A percentile compares a stretch with the other conserved stretches of the same genome.
These are phyloP conservation scores for Cystobasidium onofrii DNA, from an alignment of 768 basidiomycete genomes.

Conservation along the genomic window DNA sequence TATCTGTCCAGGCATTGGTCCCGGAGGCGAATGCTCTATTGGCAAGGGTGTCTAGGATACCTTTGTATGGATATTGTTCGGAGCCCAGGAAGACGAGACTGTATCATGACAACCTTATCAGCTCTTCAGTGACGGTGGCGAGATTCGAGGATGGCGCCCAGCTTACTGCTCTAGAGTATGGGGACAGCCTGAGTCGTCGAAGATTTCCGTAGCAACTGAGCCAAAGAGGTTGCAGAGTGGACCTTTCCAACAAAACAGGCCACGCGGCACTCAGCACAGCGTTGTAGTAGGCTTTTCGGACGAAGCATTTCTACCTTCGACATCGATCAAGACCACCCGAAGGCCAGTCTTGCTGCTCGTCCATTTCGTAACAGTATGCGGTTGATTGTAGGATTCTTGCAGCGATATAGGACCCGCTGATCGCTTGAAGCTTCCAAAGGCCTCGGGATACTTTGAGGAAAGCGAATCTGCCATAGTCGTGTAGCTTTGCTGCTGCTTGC, in stretches of 20 bases:
- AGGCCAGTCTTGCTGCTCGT: slow-evolving; percentile 31
- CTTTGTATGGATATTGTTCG: slow-evolving; percentile 90
- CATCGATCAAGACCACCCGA: slow-evolving; percentile 29
- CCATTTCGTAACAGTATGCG: slow-evolving; percentile 21
- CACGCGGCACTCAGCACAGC: background rate
- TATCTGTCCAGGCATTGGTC: slow-evolving; percentile 92
- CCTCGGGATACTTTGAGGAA: background rate
- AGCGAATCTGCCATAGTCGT: slow-evolving; percentile 6
- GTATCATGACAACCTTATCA: slow-evolving; percentile 46
- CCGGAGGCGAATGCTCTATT: slow-evolving; percentile 69
- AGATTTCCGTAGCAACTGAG: slow-evolving; percentile 32
- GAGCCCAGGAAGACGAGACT: slow-evolving; percentile 75
- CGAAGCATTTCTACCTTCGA: background rate
- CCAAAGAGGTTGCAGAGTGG: slow-evolving; percentile 32
- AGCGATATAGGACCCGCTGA: slow-evolving; percentile 15
- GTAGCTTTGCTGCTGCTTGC: slow-evolving; percentile 6
- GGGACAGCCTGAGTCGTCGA: slow-evolving; percentile 64
- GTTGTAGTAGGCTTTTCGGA: background rate
- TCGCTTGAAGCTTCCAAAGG: slow-evolving; percentile 20
- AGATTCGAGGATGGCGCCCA: slow-evolving; percentile 28
- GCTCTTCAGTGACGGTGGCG: slow-evolving; percentile 46
- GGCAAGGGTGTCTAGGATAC: slow-evolving; percentile 85
- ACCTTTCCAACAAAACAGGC: background rate
- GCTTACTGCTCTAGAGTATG: slow-evolving; percentile 90
- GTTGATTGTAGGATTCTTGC: slow-evolving; percentile 26